Conservation (phyloP, 164 flowering plant genomes). For the Amborella trichopoda region DNA sequence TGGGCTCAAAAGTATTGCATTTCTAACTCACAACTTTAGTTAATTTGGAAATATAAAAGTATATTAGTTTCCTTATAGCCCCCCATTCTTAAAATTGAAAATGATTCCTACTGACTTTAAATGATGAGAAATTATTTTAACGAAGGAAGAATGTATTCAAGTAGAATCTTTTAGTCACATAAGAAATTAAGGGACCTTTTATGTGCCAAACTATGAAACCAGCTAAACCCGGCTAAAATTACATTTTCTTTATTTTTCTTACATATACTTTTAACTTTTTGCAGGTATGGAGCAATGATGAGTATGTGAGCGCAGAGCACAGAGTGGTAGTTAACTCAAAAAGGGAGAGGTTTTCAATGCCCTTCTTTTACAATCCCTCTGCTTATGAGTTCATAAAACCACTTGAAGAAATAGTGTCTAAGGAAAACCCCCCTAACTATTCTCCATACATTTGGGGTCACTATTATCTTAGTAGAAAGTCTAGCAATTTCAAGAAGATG, state of each 20-base stretch:
- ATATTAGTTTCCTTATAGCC: no score
- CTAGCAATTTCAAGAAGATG: constrained; percentile 34
- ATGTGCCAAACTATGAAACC: not conserved
- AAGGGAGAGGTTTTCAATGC: constrained; percentile 52
- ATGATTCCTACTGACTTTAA: not conserved
- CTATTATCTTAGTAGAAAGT: constrained; percentile 19
- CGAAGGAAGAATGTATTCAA: no score
- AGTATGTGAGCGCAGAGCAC: constrained; percentile 56
- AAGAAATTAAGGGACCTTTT: no score
- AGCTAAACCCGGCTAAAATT: no score
- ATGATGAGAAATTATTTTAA: not conserved
- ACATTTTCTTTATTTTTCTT: no score
- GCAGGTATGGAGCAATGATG: constrained; percentile 58
- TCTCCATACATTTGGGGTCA: constrained; percentile 30
- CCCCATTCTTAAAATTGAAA: no score
- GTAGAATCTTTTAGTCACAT: no score
- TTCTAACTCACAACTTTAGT: no score
- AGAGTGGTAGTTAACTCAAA: constrained; percentile 42
- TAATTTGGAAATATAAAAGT: no score
- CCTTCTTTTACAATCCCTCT: constrained; percentile 43
- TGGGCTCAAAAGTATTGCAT: no score
- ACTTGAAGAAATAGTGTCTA: constrained; percentile 28
- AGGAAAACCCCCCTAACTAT: constrained; percentile 24
- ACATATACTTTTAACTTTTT: no score
- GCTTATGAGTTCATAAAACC: constrained; percentile 38